These are phyloP conservation scores for Themeda triandra DNA, from an alignment of 176 grass and related monocot genomes.

Conservation along the genomic window DNA sequence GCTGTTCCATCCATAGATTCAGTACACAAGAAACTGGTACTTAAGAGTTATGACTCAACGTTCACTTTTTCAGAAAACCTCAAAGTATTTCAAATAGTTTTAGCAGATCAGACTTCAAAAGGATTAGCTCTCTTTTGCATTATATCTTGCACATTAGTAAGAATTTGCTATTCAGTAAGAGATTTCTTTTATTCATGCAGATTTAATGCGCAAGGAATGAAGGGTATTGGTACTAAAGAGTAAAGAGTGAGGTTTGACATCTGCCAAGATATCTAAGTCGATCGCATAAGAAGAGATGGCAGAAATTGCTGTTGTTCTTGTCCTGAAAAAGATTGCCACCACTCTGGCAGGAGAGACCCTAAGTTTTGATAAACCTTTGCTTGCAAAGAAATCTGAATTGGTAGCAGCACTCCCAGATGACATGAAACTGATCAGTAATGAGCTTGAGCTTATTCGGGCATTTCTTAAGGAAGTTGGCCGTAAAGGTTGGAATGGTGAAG, in stretches of 20 bases:
- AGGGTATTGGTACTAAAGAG: no score
- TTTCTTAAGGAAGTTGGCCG: conserved; percentile 1
- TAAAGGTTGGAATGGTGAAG: background rate
- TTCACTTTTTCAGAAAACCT: background rate
- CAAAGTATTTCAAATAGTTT: background rate
- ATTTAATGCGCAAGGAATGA: background rate
- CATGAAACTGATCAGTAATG: conserved; percentile 18
- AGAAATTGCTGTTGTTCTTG: conserved; percentile 13
- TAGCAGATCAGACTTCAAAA: background rate
- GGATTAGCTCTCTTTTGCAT: background rate
- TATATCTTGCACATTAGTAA: background rate
- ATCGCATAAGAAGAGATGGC: background rate
- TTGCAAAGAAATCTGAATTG: conserved; percentile 7
- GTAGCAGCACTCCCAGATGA: background rate
- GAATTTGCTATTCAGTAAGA: background rate
- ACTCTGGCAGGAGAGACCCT: conserved; percentile 16
- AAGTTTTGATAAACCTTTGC: background rate
- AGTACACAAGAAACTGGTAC: no score
- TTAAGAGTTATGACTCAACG: background rate
- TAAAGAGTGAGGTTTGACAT: background rate
- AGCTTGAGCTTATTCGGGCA: conserved; percentile 31
- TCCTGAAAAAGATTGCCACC: conserved; percentile 3
- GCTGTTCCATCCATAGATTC: no score
- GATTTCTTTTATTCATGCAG: background rate
- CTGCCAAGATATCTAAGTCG: background rate